Percentiles rank a stretch among this genome's conserved stretches.
Conservation (phyloP, 2,329 filamentous ascomycete genomes). For the Sporothrix globosa region DNA sequence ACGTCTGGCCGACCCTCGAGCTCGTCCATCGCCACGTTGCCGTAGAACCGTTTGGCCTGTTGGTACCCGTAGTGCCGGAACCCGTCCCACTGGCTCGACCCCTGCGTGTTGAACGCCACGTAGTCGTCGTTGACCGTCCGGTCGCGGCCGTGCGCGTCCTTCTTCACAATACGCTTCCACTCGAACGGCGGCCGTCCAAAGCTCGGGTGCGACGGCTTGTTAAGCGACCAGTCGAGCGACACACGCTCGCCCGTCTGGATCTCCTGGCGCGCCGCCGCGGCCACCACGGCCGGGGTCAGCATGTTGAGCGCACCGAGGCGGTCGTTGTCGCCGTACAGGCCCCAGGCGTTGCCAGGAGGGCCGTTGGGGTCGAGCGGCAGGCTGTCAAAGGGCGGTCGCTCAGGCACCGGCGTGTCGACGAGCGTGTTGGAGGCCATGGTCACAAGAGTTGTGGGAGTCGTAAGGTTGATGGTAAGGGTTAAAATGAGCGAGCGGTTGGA, state of each 20-base stretch:
- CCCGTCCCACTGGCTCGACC: conserved; percentile 55
- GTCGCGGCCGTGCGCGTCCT: conserved; percentile 30
- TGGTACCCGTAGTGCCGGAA: conserved; percentile 47
- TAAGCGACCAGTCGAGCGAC: conserved; percentile 63
- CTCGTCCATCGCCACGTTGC: conserved; percentile 26
- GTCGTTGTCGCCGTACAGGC: conserved; percentile 52
- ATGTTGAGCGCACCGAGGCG: conserved; percentile 44
- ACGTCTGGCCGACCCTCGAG: conserved; percentile 29
- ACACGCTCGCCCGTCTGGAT: conserved; percentile 61
- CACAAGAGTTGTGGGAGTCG: background rate
- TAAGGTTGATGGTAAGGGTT: background rate
- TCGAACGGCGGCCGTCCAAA: conserved; percentile 54
- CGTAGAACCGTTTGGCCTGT: conserved; percentile 34
- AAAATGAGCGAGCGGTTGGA: background rate
- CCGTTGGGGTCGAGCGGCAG: conserved; percentile 37
- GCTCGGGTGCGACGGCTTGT: conserved; percentile 49
- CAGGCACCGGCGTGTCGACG: conserved; percentile 38
- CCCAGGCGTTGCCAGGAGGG: conserved; percentile 48
- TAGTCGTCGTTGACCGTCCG: conserved; percentile 54
- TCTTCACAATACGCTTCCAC: conserved; percentile 36
- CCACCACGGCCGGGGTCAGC: conserved; percentile 36
- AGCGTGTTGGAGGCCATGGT: conserved; percentile 1
- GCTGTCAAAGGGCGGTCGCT: conserved; percentile 41
- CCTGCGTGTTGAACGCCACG: conserved; percentile 53
- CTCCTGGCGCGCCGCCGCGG: conserved; percentile 46